These are phyloP conservation scores for Globisporangium cederbergense DNA, from an alignment of 352 stramenopile genomes.

Conservation along the genomic window DNA sequence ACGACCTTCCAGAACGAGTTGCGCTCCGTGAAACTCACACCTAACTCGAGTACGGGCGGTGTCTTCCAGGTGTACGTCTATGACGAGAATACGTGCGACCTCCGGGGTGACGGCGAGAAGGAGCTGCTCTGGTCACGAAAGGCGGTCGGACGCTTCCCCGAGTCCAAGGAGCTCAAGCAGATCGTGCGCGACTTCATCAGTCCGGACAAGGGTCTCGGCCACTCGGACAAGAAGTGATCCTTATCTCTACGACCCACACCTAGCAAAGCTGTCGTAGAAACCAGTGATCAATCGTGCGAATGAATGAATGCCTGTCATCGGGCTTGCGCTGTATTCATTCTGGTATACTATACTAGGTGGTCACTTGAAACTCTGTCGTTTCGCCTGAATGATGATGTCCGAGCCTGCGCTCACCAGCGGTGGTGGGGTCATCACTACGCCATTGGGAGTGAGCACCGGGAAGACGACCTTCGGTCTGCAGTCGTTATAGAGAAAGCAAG, in stretches of 20 bases:
- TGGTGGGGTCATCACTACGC: not conserved
- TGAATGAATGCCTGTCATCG: no score
- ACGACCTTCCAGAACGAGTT: constrained; percentile 89
- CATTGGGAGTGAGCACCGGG: constrained; percentile 7
- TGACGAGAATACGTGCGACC: constrained; percentile 15
- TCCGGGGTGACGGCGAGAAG: constrained; percentile 27
- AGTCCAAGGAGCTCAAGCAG: constrained; percentile 92
- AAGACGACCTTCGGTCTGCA: constrained; percentile 20
- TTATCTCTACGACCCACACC: not conserved
- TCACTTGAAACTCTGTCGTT: constrained; percentile 9
- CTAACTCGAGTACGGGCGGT: constrained; percentile 51
- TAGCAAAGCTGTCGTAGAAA: not conserved
- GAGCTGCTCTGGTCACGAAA: constrained; percentile 87
- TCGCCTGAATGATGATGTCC: constrained; percentile 12
- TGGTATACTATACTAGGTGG: not conserved
- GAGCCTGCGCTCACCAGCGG: not conserved
- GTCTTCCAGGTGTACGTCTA: constrained; percentile 71
- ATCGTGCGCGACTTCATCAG: constrained; percentile 85
- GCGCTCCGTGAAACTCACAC: constrained; percentile 59
- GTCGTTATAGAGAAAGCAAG: no score
- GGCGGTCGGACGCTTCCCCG: constrained; percentile 79
- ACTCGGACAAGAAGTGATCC: constrained; percentile 72
- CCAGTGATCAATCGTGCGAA: no score
- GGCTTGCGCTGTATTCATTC: not conserved
- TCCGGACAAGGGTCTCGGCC: constrained; percentile 81